A percentile compares a stretch with the other conserved stretches of the same genome.
Conservation (phyloP, 148 eudicot genomes). For the Polygonum aviculare region DNA sequence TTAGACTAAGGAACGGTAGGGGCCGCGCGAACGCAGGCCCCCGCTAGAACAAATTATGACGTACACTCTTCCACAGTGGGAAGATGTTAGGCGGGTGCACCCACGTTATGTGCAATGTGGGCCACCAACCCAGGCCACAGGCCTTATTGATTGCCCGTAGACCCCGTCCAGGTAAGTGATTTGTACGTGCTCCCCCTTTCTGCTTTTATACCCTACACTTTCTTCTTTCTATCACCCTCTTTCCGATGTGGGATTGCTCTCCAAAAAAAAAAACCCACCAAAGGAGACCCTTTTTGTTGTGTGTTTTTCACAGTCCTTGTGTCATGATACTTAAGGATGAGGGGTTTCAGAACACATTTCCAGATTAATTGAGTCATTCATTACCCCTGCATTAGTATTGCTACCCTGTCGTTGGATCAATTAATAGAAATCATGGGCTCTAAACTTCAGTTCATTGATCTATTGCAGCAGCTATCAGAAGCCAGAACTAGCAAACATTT, state of each 20-base stretch:
- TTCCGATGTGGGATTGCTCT: neutral
- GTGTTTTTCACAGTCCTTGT: neutral
- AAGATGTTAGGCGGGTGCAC: neutral
- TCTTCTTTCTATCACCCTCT: neutral
- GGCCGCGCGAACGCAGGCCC: constrained; percentile 88
- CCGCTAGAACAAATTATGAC: constrained; percentile 14
- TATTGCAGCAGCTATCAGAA: too few relatives aligned
- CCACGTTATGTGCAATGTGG: neutral
- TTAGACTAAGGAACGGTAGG: constrained; percentile 5
- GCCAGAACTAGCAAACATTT: too few relatives aligned
- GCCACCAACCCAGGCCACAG: neutral
- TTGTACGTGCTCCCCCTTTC: neutral
- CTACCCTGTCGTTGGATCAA: too few relatives aligned
- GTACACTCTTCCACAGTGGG: neutral
- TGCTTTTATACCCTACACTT: neutral
- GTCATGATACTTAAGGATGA: neutral
- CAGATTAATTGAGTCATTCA: neutral
- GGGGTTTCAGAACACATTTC: neutral
- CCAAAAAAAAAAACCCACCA: neutral
- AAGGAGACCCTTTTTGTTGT: too few relatives aligned
- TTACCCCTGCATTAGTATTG: too few relatives aligned
- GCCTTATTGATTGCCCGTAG: neutral
- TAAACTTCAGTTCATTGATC: too few relatives aligned
- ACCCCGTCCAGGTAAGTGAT: neutral
- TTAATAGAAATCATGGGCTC: too few relatives aligned